A percentile compares a stretch with the other conserved stretches of the same genome.
Evolutionary conservation across 2,329 filamentous ascomycete species (phyloP).

Genomic region (Diatrype stigma): DNA sequence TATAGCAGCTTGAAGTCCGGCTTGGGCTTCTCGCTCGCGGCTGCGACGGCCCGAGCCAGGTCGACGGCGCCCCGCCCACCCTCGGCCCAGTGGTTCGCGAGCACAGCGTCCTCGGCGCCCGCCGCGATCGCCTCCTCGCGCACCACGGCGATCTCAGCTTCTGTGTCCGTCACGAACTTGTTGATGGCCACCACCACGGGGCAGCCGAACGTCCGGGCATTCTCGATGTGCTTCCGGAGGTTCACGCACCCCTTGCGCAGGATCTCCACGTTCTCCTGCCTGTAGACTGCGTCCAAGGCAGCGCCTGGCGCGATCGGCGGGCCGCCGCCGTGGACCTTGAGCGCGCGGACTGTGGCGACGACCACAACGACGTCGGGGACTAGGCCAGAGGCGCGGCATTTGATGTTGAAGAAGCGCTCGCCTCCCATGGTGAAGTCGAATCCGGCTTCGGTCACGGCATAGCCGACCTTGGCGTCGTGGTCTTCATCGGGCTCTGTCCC

Average conservation of each 20-base stretch:
- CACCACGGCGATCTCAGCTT: conserved; percentile 84
- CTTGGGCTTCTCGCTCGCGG: conserved; percentile 77
- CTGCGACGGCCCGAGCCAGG: conserved; percentile 80
- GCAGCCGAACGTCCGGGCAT: conserved; percentile 83
- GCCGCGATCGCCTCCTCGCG: conserved; percentile 88
- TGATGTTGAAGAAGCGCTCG: conserved; percentile 99
- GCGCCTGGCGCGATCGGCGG: conserved; percentile 89
- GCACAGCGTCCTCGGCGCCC: conserved; percentile 88
- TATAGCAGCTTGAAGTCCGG: conserved; percentile 80
- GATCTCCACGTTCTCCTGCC: conserved; percentile 87
- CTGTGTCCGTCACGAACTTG: conserved; percentile 89
- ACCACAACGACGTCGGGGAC: conserved; percentile 91
- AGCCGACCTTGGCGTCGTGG: conserved; percentile 76
- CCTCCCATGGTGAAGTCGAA: conserved; percentile 99
- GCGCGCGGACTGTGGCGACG: conserved; percentile 88
- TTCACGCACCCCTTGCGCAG: conserved; percentile 89
- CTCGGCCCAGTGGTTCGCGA: conserved; percentile 95
- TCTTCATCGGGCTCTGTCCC: conserved; percentile 92
- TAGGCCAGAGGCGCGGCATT: conserved; percentile 91
- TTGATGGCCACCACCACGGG: conserved; percentile 97
- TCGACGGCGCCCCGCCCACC: conserved; percentile 88
- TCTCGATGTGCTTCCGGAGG: conserved; percentile 89
- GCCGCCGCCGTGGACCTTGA: conserved; percentile 95
- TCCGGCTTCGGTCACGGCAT: conserved; percentile 92
- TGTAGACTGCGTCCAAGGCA: conserved; percentile 81